Base-by-base conservation (phyloP, 1,139 yeast species). In the Arxiozyma bovina region DNA sequence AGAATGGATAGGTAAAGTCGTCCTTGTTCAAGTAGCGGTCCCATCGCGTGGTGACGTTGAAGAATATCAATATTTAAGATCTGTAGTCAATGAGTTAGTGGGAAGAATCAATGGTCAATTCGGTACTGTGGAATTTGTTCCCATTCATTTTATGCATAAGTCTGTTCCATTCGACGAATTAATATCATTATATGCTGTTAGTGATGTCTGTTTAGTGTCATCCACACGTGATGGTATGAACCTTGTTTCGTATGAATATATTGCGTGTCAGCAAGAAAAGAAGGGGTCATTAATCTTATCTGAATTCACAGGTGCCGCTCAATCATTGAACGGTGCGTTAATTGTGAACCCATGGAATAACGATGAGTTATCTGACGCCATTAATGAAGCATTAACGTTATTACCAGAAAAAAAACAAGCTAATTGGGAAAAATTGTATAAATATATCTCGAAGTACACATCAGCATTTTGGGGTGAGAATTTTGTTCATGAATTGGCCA, bases 241-340 rank as follows among this genome's bases (percentile, higher is more conserved):
- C 69, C 79, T 93, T 65, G 99, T 93, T 45, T 83, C 94, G 54
- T 93, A 89, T 69, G 99, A 93, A 72, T 93, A 93, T 71, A 89
- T 94, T 65, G 97, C 99, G 0, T 91, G 98, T 67, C 99, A 93
- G 70, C 81, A 87, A 62, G 84, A 84, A 51, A 83, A 83, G 57
- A 85, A 89, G 60, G 99, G 99, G 9, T 82, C 89, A 3, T 76
- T 93, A 61, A 86, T 93, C 51, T 73, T 93, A 58, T 85, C 95
- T 50, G 99, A 93, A 71, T 93, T 93, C 73, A 95, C 99, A 0
- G 99, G 99, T 50, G 99, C 99, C n/a, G 98, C 99, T 0, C 99
- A 93, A 72, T 85, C 95, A 0, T 75, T 93, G 59, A 93, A 93
- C 67, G 99, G 99, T 27, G 90, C 96, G 1, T 71, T 93, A 23